A percentile compares a stretch with the other conserved stretches of the same genome.
Conservation (phyloP, 1,284 basidiomycete species). For the Rhodotorula sp. region DNA sequence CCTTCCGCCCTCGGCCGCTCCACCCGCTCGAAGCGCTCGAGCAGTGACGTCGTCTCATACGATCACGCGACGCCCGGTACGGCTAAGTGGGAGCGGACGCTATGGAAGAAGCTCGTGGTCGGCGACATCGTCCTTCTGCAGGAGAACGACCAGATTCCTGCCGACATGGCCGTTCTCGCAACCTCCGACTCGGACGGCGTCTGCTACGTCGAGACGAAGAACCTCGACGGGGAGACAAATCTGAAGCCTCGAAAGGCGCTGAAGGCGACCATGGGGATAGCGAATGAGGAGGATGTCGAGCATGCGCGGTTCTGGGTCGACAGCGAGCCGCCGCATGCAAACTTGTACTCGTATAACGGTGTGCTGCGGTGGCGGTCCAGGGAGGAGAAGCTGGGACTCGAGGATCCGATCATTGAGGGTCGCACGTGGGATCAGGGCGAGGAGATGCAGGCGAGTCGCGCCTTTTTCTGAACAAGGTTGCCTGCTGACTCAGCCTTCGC, state of each 20-base stretch:
- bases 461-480: background rate
- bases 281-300: constrained; percentile 88
- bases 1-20: constrained; percentile 8
- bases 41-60: constrained; percentile 73
- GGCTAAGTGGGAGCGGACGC: constrained; percentile 85
- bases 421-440: constrained; percentile 45
- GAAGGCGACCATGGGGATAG: constrained; percentile 69
- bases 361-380: constrained; percentile 58
- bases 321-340: constrained; percentile 89
- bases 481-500: no score
- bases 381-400: constrained; percentile 40
- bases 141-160: constrained; percentile 93
- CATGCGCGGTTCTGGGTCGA: constrained; percentile 82
- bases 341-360: constrained; percentile 86
- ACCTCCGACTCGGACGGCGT: constrained; percentile 54
- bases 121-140: constrained; percentile 89
- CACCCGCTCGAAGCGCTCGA: constrained; percentile 6
- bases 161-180: constrained; percentile 85
- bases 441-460: constrained; percentile 39
- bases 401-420: constrained; percentile 42
- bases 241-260: constrained; percentile 80
- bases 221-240: constrained; percentile 92
- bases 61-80: constrained; percentile 64
- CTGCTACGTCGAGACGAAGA: constrained; percentile 53
- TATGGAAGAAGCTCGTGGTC: constrained; percentile 98